phyloP scores from a whole-genome alignment of 1,139 yeast species.

The Geotrichum cucujoidarum region DNA sequence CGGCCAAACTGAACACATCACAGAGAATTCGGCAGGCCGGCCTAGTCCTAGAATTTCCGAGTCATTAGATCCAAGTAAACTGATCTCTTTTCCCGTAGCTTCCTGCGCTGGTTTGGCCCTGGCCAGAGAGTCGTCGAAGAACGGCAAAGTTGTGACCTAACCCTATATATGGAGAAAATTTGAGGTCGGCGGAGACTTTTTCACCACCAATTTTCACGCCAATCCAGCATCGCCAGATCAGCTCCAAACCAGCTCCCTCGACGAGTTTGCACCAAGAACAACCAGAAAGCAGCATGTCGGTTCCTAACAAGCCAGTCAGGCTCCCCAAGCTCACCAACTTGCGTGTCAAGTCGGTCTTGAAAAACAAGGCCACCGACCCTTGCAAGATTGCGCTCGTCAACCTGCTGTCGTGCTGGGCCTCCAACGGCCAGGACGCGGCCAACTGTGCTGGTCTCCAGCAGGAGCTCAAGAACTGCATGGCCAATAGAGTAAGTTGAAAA shows the following conservation, averaged over 20 bases:
- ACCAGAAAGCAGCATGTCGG: slow-evolving; percentile 10
- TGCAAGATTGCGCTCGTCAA: slow-evolving; percentile 82
- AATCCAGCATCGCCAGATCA: not conserved
- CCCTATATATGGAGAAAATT: not conserved
- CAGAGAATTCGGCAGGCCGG: no score
- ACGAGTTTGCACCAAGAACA: no score
- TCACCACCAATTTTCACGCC: not conserved
- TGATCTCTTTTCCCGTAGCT: no score
- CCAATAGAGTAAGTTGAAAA: slow-evolving; percentile 31
- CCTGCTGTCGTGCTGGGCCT: slow-evolving; percentile 91
- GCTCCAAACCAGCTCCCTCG: no score
- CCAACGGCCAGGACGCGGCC: slow-evolving; percentile 77
- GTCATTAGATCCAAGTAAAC: no score
- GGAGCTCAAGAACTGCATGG: slow-evolving; percentile 54
- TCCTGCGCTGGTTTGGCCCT: no score
- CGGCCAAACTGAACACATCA: no score
- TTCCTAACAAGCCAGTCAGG: slow-evolving; percentile 33
- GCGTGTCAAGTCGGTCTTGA: slow-evolving; percentile 61
- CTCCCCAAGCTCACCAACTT: slow-evolving; percentile 76
- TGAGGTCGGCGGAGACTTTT: no score
- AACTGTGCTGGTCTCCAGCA: slow-evolving; percentile 60
- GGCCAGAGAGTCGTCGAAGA: no score
- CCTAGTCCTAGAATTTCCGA: no score
- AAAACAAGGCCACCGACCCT: slow-evolving; percentile 55
- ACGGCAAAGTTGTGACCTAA: not conserved